phyloP scores from a whole-genome alignment of 345 rosid species.

The Cardamine chenopodiifolia region DNA sequence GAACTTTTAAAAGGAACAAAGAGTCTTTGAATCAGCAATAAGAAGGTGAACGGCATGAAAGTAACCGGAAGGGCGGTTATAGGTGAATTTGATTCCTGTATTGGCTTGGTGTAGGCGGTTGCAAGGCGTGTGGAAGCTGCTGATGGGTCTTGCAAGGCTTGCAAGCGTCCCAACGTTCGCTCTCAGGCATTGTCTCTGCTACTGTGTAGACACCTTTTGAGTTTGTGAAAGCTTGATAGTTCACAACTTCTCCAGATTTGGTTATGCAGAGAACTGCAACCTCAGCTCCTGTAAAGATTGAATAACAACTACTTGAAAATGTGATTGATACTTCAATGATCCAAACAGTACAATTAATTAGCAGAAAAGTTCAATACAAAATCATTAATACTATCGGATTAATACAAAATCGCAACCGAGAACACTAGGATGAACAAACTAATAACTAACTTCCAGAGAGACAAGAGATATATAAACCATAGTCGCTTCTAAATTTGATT shows the following conservation, averaged over 20 bases:
- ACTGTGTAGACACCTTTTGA: constrained; percentile 79
- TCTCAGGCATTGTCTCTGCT: constrained; percentile 96
- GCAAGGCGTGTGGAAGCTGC: constrained; percentile 87
- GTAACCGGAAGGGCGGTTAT: constrained; percentile 77
- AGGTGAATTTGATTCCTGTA: constrained; percentile 75
- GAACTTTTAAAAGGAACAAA: background rate
- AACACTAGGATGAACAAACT: background rate
- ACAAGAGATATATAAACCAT: background rate
- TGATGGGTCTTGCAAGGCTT: constrained; percentile 79
- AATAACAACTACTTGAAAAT: background rate
- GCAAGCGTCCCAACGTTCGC: constrained; percentile 97
- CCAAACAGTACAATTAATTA: background rate
- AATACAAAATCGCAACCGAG: background rate
- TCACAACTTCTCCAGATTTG: constrained; percentile 85
- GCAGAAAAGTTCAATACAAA: background rate
- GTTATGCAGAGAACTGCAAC: constrained; percentile 98
- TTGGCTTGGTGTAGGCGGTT: constrained; percentile 59
- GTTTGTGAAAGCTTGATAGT: constrained; percentile 92
- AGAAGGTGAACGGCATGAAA: constrained; percentile 66
- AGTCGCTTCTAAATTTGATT: background rate
- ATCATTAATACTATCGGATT: background rate
- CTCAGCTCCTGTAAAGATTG: constrained; percentile 76
- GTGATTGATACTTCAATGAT: background rate
- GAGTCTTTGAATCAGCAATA: constrained; percentile 51
- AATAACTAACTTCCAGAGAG: constrained; percentile 1